These are phyloP conservation scores for Apiospora rasikravindrae DNA, from an alignment of 2,329 filamentous ascomycete genomes.

Conservation along the genomic window DNA sequence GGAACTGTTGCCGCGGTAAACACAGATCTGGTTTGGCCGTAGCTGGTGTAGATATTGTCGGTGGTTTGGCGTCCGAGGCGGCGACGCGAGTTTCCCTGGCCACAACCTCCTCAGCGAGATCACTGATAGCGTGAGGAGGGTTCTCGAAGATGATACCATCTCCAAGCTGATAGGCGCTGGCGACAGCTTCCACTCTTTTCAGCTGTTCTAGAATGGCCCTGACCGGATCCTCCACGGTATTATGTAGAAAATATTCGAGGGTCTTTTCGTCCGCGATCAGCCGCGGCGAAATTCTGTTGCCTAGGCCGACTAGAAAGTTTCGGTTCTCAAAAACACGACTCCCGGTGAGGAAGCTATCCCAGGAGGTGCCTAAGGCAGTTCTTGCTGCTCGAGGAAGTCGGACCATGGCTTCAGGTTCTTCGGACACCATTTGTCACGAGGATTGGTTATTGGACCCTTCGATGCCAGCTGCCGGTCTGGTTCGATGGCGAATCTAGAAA, in stretches of 20 bases:
- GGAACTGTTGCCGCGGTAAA: constrained; percentile 29
- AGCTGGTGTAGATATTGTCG: constrained; percentile 27
- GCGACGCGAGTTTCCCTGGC: constrained; percentile 23
- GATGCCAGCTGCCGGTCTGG: constrained; percentile 32
- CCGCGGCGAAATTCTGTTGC: constrained; percentile 27
- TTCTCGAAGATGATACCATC: constrained; percentile 41
- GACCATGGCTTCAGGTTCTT: constrained; percentile 35
- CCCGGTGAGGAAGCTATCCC: constrained; percentile 29
- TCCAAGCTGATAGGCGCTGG: constrained; percentile 32
- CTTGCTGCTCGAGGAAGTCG: constrained; percentile 36
- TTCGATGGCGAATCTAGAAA: constrained; percentile 33
- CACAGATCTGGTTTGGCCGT: constrained; percentile 42
- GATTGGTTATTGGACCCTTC: constrained; percentile 37
- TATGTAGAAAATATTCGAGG: constrained; percentile 38
- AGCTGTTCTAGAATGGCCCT: constrained; percentile 38
- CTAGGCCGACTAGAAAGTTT: constrained; percentile 31
- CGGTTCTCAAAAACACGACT: constrained; percentile 35
- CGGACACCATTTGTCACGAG: constrained; percentile 37
- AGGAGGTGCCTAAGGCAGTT: constrained; percentile 31
- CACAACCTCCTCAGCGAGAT: constrained; percentile 28
- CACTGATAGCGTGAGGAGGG: constrained; percentile 34
- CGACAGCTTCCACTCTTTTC: constrained; percentile 28
- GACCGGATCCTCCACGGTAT: constrained; percentile 39
- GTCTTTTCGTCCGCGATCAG: constrained; percentile 35
- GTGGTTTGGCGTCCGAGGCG: constrained; percentile 28